Percentiles rank a stretch among this genome's conserved stretches.
Conservation (phyloP, 176 grass and related monocot genomes). For the Pontederia paniculata region DNA sequence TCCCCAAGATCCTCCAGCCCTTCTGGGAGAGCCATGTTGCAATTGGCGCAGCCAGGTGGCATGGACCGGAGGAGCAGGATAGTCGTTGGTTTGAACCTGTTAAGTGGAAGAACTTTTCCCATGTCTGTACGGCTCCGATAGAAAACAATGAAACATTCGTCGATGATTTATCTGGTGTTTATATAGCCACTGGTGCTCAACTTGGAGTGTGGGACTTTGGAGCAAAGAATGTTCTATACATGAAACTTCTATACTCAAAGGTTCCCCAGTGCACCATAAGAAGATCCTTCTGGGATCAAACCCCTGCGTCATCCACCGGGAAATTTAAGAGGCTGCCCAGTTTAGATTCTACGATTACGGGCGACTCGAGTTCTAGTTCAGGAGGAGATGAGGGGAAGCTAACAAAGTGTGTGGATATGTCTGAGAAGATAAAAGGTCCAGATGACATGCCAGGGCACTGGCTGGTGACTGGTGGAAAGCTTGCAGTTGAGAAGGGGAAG, state of each 20-base stretch:
- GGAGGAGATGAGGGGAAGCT: conserved; percentile 24
- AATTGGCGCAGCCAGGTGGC: conserved; percentile 61
- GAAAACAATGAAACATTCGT: conserved; percentile 30
- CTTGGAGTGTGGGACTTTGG: conserved; percentile 68
- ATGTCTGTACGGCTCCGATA: conserved; percentile 47
- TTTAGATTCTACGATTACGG: background rate
- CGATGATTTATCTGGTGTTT: conserved; percentile 24
- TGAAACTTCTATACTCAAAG: conserved; percentile 58
- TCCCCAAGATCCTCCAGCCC: conserved; percentile 58
- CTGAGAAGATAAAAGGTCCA: conserved; percentile 45
- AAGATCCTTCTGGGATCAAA: conserved; percentile 60
- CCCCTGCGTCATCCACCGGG: conserved; percentile 12
- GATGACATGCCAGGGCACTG: conserved; percentile 58
- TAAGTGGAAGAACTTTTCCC: conserved; percentile 61
- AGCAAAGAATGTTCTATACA: conserved; percentile 44
- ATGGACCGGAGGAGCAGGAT: conserved; percentile 55
- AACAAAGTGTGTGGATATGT: conserved; percentile 43
- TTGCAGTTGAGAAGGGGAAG: conserved; percentile 44
- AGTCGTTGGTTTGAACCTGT: conserved; percentile 62
- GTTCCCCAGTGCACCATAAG: conserved; percentile 47
- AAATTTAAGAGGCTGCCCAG: conserved; percentile 6
- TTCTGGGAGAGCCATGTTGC: conserved; percentile 43
- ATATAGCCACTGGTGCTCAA: conserved; percentile 51
- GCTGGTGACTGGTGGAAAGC: conserved; percentile 60
- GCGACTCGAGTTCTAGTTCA: conserved; percentile 19